These are phyloP conservation scores for Tausonia pullulans DNA, from an alignment of 1,284 basidiomycete genomes.

Conservation along the genomic window DNA sequence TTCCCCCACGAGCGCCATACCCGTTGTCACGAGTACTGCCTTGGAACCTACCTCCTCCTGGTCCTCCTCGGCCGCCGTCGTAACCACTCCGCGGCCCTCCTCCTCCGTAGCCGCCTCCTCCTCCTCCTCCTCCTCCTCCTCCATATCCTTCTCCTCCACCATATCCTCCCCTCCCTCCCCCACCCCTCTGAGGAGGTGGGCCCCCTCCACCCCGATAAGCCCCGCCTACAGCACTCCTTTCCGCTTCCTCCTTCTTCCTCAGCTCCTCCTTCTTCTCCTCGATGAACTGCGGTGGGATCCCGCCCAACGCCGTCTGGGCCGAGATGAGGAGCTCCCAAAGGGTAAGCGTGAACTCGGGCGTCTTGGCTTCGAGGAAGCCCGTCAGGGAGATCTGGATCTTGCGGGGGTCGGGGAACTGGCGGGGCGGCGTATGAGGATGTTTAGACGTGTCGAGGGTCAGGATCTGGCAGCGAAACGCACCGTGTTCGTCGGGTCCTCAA, in stretches of 20 bases:
- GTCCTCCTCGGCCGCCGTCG: slow-evolving; percentile 36
- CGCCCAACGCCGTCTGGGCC: slow-evolving; percentile 77
- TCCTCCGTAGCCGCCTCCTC: slow-evolving; percentile 36
- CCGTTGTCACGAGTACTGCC: neutral
- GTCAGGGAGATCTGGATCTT: slow-evolving; percentile 91
- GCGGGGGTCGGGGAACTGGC: slow-evolving; percentile 74
- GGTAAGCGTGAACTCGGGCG: slow-evolving; percentile 70
- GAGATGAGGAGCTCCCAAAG: slow-evolving; percentile 84
- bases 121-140: slow-evolving; percentile 25
- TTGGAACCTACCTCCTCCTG: slow-evolving; percentile 18
- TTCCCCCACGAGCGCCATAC: neutral
- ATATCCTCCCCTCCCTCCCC: slow-evolving; percentile 37
- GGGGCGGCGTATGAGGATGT: too few relatives aligned
- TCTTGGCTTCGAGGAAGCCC: slow-evolving; percentile 67
- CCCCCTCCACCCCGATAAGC: slow-evolving; percentile 37
- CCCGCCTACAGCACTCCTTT: slow-evolving; percentile 32
- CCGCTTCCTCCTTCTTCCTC: slow-evolving; percentile 55
- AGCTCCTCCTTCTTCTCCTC: slow-evolving; percentile 95
- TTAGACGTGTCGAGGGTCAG: too few relatives aligned
- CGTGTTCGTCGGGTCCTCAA: slow-evolving; percentile 75
- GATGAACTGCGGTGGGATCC: slow-evolving; percentile 85
- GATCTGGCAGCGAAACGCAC: slow-evolving; percentile 39
- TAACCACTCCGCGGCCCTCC: slow-evolving; percentile 15
- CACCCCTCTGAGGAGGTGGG: slow-evolving; percentile 37
- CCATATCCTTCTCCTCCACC: slow-evolving; percentile 16